These are phyloP conservation scores for Pseudogymnoascus sp. DNA, from an alignment of 2,329 filamentous ascomycete species.

Conservation along the genomic window DNA sequence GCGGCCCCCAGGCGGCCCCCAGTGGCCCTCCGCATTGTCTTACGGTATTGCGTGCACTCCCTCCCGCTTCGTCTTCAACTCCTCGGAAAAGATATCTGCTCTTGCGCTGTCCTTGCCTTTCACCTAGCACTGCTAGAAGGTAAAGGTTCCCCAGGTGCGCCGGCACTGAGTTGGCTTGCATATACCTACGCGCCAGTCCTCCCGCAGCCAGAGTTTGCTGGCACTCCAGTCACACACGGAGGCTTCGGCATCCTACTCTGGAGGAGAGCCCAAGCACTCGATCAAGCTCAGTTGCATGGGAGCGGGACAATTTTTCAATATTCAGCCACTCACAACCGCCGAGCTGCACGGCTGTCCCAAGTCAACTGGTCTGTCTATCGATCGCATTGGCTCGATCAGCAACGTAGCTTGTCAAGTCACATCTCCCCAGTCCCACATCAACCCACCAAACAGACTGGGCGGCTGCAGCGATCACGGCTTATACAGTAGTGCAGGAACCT, in stretches of 20 bases:
- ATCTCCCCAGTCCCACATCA: conserved; percentile 5
- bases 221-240: conserved; percentile 7
- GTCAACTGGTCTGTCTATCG: not conserved
- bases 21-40: not conserved
- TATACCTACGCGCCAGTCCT: conserved; percentile 9
- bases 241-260: conserved; percentile 1
- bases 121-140: not conserved
- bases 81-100: not conserved
- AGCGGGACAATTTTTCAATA: conserved; percentile 8
- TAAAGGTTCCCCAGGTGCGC: not conserved
- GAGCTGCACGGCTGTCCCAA: not conserved
- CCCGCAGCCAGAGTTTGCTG: not conserved
- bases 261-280: not conserved
- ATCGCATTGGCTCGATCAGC: conserved; percentile 6
- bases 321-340: conserved; percentile 3
- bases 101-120: not conserved
- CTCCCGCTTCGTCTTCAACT: not conserved
- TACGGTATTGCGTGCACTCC: not conserved
- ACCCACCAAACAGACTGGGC: conserved; percentile 9
- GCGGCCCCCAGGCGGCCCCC: not conserved
- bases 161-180: conserved; percentile 3
- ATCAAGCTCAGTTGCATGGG: conserved; percentile 8
- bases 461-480: conserved; percentile 9
- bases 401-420: not conserved
- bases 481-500: conserved; percentile 7